A percentile compares a stretch with the other conserved stretches of the same genome.
phyloP scores from a whole-genome alignment of 179 eudicot genomes.

The Beta lomatogona region DNA sequence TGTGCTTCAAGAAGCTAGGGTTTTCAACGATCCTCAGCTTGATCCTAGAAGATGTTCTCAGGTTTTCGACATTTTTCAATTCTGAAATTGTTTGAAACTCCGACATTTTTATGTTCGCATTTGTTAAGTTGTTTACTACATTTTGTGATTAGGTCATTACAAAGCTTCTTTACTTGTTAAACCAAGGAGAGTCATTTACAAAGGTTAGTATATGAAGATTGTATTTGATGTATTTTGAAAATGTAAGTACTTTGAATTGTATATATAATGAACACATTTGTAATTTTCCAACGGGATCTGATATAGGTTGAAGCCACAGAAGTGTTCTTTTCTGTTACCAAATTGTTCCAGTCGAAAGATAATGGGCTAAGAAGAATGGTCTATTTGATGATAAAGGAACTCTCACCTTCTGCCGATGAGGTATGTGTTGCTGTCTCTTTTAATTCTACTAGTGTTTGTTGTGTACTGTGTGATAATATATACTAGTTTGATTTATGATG shows the following conservation, averaged over 20 bases:
- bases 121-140: not conserved
- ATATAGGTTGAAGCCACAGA: slow-evolving; percentile 83
- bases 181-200: slow-evolving; percentile 91
- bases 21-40: slow-evolving; percentile 88
- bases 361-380: slow-evolving; percentile 89
- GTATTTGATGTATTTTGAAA: not conserved
- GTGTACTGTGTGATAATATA: not conserved
- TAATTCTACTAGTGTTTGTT: not conserved
- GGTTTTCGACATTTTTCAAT: slow-evolving; percentile 44
- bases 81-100: slow-evolving; percentile 5
- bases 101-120: not conserved
- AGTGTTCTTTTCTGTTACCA: slow-evolving; percentile 86
- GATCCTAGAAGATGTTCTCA: slow-evolving; percentile 93
- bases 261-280: not conserved
- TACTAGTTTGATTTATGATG: not conserved
- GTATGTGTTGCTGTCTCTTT: slow-evolving; percentile 33
- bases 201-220: slow-evolving; percentile 50
- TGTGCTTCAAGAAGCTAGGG: slow-evolving; percentile 94
- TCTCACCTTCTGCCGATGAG: slow-evolving; percentile 95
- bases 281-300: slow-evolving; percentile 17
- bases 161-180: slow-evolving; percentile 78
- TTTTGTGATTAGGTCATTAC: slow-evolving; percentile 71
- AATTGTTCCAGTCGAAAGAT: slow-evolving; percentile 87
- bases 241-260: not conserved
- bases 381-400: slow-evolving; percentile 90